A percentile compares a stretch with the other conserved stretches of the same genome.
These are phyloP conservation scores for Paracamarosporium sp. DNA, from an alignment of 2,329 filamentous ascomycete genomes.

Conservation along the genomic window DNA sequence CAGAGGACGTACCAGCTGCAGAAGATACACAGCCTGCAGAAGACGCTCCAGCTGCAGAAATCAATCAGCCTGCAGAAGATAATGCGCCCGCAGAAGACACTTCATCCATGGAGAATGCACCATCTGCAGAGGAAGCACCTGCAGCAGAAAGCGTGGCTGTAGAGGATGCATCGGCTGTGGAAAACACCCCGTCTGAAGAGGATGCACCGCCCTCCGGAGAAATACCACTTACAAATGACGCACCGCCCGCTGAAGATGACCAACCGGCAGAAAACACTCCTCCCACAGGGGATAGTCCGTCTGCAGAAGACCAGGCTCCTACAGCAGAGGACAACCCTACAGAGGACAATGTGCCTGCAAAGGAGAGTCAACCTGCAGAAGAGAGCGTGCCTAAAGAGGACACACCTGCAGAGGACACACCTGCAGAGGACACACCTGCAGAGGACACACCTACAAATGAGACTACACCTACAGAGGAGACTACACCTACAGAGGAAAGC, in stretches of 20 bases:
- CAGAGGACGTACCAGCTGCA: background rate
- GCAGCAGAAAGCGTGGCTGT: background rate
- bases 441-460: conserved; percentile 1
- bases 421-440: no score
- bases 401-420: background rate
- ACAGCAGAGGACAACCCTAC: background rate
- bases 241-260: background rate
- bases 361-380: background rate
- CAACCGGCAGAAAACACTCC: background rate
- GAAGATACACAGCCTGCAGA: background rate
- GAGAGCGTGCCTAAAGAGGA: no score
- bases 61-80: background rate
- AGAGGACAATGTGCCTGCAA: background rate
- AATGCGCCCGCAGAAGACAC: background rate
- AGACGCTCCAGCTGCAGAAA: background rate
- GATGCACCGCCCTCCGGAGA: background rate
- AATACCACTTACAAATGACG: background rate
- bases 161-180: background rate
- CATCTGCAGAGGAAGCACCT: background rate
- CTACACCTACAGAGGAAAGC: background rate
- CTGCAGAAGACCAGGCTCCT: background rate
- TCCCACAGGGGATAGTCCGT: background rate
- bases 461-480: background rate
- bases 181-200: background rate
- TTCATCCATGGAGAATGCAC: background rate